These are phyloP conservation scores for Dactylella cylindrospora DNA, from an alignment of 2,329 filamentous ascomycete species.

Conservation along the genomic window DNA sequence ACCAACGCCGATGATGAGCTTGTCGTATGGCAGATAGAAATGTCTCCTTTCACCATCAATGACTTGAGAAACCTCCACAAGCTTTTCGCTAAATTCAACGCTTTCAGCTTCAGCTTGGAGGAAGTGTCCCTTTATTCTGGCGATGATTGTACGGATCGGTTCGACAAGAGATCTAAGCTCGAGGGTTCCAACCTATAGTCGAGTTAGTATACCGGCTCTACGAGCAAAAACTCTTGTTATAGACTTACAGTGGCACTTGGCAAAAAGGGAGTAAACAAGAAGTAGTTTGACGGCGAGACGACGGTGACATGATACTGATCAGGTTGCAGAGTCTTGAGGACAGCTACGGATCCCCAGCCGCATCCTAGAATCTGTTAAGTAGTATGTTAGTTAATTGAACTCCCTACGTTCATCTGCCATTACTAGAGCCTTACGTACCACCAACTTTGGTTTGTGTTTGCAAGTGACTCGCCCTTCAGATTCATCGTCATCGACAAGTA, in stretches of 20 bases:
- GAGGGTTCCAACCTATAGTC: conserved; percentile 69
- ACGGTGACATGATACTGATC: conserved; percentile 96
- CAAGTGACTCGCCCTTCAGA: conserved; percentile 66
- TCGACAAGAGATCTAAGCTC: conserved; percentile 90
- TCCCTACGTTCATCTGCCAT: too few species aligned
- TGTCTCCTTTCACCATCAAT: conserved; percentile 72
- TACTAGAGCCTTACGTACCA: too few species aligned
- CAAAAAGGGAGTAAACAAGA: conserved; percentile 96
- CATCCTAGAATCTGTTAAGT: conserved; percentile 70
- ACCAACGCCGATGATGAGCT: conserved; percentile 84
- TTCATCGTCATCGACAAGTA: conserved; percentile 86
- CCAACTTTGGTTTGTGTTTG: conserved; percentile 87
- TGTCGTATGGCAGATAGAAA: conserved; percentile 97
- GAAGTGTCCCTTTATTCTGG: conserved; percentile 80
- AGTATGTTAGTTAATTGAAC: too few species aligned
- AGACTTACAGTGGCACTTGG: conserved; percentile 75
- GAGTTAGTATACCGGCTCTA: conserved; percentile 1
- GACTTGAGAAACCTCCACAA: conserved; percentile 79
- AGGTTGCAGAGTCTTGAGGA: conserved; percentile 84
- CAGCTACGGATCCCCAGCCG: conserved; percentile 89
- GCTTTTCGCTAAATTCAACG: conserved; percentile 85
- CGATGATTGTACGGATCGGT: conserved; percentile 81
- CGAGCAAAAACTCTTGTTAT: too few species aligned
- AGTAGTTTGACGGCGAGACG: conserved; percentile 92
- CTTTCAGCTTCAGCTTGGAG: conserved; percentile 83